Base-by-base conservation (phyloP, 257 asterid genomes). In the Ocimum tenuiflorum region DNA sequence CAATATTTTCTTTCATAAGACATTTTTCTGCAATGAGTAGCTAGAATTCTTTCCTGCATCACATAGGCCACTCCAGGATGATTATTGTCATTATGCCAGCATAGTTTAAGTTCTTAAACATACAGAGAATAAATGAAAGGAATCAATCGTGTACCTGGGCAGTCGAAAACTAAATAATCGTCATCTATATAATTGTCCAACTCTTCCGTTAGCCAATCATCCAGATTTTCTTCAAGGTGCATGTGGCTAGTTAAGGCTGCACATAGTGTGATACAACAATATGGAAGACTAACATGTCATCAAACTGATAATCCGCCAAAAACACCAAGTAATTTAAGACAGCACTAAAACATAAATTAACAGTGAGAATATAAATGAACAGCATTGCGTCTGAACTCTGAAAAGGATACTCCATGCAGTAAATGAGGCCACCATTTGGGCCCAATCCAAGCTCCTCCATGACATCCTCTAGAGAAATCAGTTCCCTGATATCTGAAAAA, bases 321-420 rank as follows among this genome's bases (percentile, higher is more conserved):
- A 29, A 18, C 19, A 48, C 43, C 29, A 38, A 62, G 11, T 39
- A 60, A 53, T 60, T 18, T 50, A 42, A 8, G 22, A 31, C 11
- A 14, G 18, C 39, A 63, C 35, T 15, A 15, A 41, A 31, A 29
- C 20, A 14, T 19, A 33, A 74, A 53, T 24, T 15, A 45, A 61
- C 33, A 38, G 6, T n/a, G 41, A 27, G 10, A 38, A 18, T 24
- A 72, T 8, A 74, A 74, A 14, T 11, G 48, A 47, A 64, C 27
- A 35, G 60, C 19, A 68, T 17, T 62, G 24, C 36, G 11, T 42
- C 17, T 19, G 64, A 14, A 56, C 8, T 42, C 17, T 19, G 64
- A 14, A 56, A 80, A 80, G 96, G 96, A 89, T 94, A 94, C 96
- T 94, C 99, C 99, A 94, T 94, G 86, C 99, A 94, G 80, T 94